phyloP scores from a whole-genome alignment of 1,284 basidiomycete genomes.

The Naganishia liquefaciens region DNA sequence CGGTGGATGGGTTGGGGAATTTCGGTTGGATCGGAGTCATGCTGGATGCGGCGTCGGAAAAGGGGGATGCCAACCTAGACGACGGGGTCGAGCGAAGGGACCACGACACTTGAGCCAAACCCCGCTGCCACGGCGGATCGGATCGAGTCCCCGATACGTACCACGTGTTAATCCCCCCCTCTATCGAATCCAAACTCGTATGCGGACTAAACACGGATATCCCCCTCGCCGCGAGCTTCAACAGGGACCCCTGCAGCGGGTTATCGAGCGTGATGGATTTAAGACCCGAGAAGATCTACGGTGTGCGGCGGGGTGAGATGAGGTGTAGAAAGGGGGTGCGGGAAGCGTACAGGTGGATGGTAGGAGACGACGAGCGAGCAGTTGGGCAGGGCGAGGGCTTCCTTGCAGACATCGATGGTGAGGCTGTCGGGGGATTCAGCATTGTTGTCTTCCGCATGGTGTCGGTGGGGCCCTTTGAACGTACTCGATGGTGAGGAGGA shows the following conservation, averaged over 20 bases:
- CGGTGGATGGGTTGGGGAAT: constrained; percentile 37
- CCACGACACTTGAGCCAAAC: no score
- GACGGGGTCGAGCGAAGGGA: no score
- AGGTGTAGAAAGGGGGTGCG: no score
- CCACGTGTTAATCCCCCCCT: constrained; percentile 82
- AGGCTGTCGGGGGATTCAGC: constrained; percentile 58
- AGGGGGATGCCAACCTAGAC: constrained; percentile 50
- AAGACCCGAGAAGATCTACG: constrained; percentile 73
- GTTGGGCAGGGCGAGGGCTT: constrained; percentile 66
- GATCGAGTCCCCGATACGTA: no score
- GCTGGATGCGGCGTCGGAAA: constrained; percentile 27
- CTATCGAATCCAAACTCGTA: constrained; percentile 76
- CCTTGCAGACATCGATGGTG: constrained; percentile 72
- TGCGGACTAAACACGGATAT: constrained; percentile 87
- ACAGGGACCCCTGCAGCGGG: constrained; percentile 75
- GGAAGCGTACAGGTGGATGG: constrained; percentile 71
- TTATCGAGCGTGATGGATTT: constrained; percentile 70
- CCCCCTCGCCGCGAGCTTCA: constrained; percentile 75
- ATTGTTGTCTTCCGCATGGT: no score
- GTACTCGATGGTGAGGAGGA: constrained; percentile 84
- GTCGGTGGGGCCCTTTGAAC: constrained; percentile 46
- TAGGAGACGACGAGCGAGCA: constrained; percentile 74
- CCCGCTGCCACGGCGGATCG: no score
- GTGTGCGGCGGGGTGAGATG: not conserved
- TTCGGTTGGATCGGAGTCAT: constrained; percentile 30